Evolutionary conservation across 331 rosid genomes (phyloP).

Genomic region (Malus hybrid): DNA sequence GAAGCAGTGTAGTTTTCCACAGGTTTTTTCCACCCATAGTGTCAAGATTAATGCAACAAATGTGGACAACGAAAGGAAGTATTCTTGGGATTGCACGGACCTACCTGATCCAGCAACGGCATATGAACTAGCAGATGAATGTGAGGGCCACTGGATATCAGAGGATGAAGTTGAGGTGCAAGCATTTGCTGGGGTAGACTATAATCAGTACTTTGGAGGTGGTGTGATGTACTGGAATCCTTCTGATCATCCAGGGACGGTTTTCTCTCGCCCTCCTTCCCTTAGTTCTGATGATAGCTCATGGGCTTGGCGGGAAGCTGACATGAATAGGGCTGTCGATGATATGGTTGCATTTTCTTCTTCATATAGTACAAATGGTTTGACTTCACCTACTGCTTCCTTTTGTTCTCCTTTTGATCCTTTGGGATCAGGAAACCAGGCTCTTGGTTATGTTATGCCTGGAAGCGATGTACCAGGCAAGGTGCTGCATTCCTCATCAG

Average conservation of each 20-base stretch:
- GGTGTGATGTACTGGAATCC: slow-evolving; percentile 98
- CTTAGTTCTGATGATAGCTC: slow-evolving; percentile 96
- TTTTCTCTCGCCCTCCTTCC: slow-evolving; percentile 96
- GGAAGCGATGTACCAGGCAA: slow-evolving; percentile 77
- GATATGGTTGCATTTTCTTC: slow-evolving; percentile 99
- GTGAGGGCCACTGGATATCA: slow-evolving; percentile 82
- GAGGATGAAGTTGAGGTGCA: slow-evolving; percentile 97
- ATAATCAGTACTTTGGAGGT: slow-evolving; percentile 90
- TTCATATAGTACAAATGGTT: slow-evolving; percentile 82
- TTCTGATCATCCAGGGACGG: slow-evolving; percentile 77
- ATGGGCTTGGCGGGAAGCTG: slow-evolving; percentile 99
- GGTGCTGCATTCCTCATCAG: slow-evolving; percentile 63
- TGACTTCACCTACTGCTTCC: slow-evolving; percentile 92
- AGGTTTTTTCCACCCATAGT: slow-evolving; percentile 50
- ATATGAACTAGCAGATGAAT: slow-evolving; percentile 68
- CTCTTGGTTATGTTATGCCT: slow-evolving; percentile 73
- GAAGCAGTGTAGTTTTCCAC: slow-evolving; percentile 58
- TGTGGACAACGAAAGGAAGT: slow-evolving; percentile 60
- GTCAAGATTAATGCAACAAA: slow-evolving; percentile 46
- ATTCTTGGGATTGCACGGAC: slow-evolving; percentile 64
- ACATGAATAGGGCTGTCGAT: slow-evolving; percentile 91
- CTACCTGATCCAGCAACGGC: slow-evolving; percentile 52
- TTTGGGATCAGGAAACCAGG: slow-evolving; percentile 62
- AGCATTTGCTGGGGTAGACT: slow-evolving; percentile 79
- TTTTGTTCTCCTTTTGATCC: slow-evolving; percentile 87